Evolutionary conservation across 2,329 filamentous ascomycete species (phyloP).

Genomic region (Beauveria medogensis): DNA sequence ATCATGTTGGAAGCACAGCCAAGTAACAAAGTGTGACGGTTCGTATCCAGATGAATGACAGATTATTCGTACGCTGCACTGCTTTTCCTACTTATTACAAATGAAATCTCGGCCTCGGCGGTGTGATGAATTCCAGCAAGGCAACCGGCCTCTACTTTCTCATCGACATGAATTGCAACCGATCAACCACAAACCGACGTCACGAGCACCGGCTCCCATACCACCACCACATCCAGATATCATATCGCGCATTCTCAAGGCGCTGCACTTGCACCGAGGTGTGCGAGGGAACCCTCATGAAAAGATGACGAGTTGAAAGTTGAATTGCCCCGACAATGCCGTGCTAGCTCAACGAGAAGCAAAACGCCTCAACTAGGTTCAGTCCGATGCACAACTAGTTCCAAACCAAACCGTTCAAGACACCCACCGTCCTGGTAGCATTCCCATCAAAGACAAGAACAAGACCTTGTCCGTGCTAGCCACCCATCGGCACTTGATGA

Average conservation of each 20-base stretch:
- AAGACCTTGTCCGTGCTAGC: neutral
- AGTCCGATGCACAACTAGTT: neutral
- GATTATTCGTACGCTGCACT: neutral
- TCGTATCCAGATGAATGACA: neutral
- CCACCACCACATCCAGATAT: no score
- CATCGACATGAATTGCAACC: neutral
- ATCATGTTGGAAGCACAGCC: neutral
- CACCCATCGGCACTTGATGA: neutral
- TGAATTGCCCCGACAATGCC: no score
- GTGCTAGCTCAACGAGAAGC: neutral
- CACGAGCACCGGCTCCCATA: neutral
- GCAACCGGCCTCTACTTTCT: neutral
- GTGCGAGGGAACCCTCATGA: no score
- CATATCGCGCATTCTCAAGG: neutral
- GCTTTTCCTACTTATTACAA: neutral
- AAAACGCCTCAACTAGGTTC: neutral
- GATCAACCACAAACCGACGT: neutral
- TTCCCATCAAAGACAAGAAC: neutral
- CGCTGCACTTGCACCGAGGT: neutral
- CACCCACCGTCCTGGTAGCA: neutral
- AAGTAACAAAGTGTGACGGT: neutral
- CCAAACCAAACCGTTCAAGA: no score
- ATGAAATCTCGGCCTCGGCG: neutral
- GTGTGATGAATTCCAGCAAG: neutral
- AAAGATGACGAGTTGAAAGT: no score